These are phyloP conservation scores for Celoporthe dispersa DNA, from an alignment of 2,329 filamentous ascomycete species.

Conservation along the genomic window DNA sequence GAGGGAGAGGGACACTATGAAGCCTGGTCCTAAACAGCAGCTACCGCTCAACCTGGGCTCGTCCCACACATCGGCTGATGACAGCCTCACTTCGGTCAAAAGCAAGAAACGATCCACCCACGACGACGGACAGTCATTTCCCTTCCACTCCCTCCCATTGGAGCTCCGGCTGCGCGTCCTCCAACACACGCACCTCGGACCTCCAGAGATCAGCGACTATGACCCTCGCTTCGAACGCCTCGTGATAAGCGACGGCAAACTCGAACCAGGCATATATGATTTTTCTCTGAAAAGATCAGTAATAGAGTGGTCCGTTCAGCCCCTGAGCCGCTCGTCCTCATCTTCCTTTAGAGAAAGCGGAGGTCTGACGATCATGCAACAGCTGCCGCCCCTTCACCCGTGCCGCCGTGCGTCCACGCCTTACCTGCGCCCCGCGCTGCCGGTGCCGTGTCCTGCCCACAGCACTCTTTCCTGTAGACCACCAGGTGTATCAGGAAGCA, in stretches of 20 bases:
- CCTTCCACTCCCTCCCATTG: constrained; percentile 6
- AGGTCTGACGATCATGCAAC: not conserved
- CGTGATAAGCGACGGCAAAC: not conserved
- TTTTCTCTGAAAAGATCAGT: not conserved
- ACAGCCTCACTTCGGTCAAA: not conserved
- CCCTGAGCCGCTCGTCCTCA: not conserved
- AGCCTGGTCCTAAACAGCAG: not conserved
- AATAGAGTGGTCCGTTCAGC: not conserved
- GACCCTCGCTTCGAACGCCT: not conserved
- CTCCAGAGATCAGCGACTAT: constrained; percentile 12
- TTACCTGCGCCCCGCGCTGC: constrained; percentile 7
- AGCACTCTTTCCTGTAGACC: constrained; percentile 12
- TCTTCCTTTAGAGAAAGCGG: not conserved
- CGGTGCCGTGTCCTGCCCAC: constrained; percentile 13
- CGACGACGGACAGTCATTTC: not conserved
- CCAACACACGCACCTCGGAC: constrained; percentile 10
- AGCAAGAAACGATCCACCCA: not conserved
- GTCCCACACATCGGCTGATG: not conserved
- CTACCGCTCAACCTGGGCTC: not conserved
- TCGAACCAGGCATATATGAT: not conserved
- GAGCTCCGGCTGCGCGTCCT: constrained; percentile 16
- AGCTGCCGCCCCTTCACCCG: not conserved
- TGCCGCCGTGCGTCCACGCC: not conserved
- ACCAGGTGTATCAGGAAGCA: constrained; percentile 13
- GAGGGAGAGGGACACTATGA: not conserved